Percentiles rank a stretch among this genome's conserved stretches.
These are phyloP conservation scores for Onygena corvina DNA, from an alignment of 2,329 filamentous ascomycete genomes.

Conservation along the genomic window DNA sequence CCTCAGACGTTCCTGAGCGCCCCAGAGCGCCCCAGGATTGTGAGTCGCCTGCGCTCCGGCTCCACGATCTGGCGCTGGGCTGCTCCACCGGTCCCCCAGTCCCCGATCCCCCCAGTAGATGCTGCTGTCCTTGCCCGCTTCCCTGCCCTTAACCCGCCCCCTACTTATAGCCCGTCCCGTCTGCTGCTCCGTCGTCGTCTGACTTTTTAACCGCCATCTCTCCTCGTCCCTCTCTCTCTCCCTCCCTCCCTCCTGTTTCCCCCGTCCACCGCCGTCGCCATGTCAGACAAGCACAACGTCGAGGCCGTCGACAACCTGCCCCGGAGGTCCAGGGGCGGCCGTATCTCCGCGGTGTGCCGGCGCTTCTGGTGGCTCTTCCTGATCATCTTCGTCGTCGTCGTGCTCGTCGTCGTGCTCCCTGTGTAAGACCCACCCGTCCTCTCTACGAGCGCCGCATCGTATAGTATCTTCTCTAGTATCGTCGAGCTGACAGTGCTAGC, in stretches of 20 bases:
- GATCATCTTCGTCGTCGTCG: constrained; percentile 39
- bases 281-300: constrained; percentile 12
- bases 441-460: too few species aligned
- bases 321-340: constrained; percentile 21
- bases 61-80: too few species aligned
- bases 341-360: constrained; percentile 27
- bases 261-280: not conserved
- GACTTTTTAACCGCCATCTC: not conserved
- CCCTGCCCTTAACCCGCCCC: not conserved
- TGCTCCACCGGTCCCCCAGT: too few species aligned
- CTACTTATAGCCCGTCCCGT: not conserved
- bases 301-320: constrained; percentile 9
- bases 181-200: not conserved
- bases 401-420: constrained; percentile 44
- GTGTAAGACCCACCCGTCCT: constrained; percentile 36
- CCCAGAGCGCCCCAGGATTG: too few species aligned
- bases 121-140: not conserved
- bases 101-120: too few species aligned
- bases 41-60: too few species aligned
- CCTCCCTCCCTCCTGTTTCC: not conserved
- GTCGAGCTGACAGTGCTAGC: constrained; percentile 24
- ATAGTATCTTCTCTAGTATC: not conserved
- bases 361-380: constrained; percentile 46
- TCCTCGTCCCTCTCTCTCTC: not conserved
- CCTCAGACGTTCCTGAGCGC: too few species aligned